Evolutionary conservation across 805 yeast species (phyloP).

Genomic region (Schwanniomyces yamadae): DNA sequence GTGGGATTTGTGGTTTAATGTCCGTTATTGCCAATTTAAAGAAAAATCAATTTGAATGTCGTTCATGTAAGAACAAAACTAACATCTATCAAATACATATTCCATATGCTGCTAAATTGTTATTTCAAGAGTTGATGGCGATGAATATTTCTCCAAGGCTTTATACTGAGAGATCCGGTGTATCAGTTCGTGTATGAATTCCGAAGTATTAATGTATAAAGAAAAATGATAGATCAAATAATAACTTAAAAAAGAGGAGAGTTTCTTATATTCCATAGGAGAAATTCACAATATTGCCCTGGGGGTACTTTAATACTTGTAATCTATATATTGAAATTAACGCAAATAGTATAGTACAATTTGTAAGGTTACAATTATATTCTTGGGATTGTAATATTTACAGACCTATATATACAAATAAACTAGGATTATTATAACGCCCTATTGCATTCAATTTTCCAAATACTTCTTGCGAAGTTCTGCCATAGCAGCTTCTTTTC

Average conservation of each 20-base stretch:
- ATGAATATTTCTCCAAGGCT: constrained; percentile 98
- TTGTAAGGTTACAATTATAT: too few species aligned
- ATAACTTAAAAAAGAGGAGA: constrained; percentile 1
- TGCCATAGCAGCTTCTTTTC: constrained; percentile 28
- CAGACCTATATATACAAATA: constrained; percentile 9
- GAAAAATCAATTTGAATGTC: constrained; percentile 97
- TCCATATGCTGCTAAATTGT: constrained; percentile 96
- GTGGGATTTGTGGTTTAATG: constrained; percentile 99
- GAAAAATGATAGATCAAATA: not conserved
- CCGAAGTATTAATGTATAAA: not conserved
- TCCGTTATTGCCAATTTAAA: constrained; percentile 95
- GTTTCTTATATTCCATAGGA: constrained; percentile 1
- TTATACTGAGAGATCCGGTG: constrained; percentile 87
- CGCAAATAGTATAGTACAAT: too few species aligned
- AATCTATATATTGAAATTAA: constrained; percentile 7
- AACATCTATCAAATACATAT: constrained; percentile 96
- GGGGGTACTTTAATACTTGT: constrained; percentile 15
- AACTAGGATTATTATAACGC: not conserved
- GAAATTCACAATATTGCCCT: constrained; percentile 10
- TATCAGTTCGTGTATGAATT: constrained; percentile 35
- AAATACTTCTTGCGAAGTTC: constrained; percentile 37
- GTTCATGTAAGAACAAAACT: constrained; percentile 97
- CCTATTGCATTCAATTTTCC: constrained; percentile 13
- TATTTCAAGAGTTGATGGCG: constrained; percentile 99
- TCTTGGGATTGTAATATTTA: constrained; percentile 1